A percentile compares a stretch with the other conserved stretches of the same genome.
Evolutionary conservation across 352 stramenopile species (phyloP).

Genomic region (Globisporangium megalacanthum): DNA sequence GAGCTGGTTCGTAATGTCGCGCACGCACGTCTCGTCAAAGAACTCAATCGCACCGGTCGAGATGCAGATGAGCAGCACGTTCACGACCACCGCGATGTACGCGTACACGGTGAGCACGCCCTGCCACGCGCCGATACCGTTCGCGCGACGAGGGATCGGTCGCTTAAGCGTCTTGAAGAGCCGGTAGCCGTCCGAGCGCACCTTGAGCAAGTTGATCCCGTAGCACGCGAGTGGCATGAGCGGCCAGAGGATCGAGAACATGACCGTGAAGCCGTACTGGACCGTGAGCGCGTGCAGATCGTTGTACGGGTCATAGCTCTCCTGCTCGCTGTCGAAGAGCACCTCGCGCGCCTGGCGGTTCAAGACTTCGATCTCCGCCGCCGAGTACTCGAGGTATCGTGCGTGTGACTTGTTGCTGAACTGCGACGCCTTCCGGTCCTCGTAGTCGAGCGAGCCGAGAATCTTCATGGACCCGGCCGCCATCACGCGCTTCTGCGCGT

Average conservation of each 20-base stretch:
- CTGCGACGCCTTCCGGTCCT: conserved; percentile 61
- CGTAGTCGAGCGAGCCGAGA: conserved; percentile 71
- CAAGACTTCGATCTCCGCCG: conserved; percentile 54
- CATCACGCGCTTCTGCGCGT: conserved; percentile 62
- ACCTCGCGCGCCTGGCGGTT: conserved; percentile 65
- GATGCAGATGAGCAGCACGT: conserved; percentile 66
- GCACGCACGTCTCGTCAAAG: conserved; percentile 50
- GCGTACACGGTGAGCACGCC: conserved; percentile 50
- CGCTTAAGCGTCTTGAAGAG: conserved; percentile 68
- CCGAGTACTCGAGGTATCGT: conserved; percentile 59
- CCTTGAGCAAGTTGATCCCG: conserved; percentile 66
- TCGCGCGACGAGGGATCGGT: conserved; percentile 58
- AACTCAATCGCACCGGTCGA: conserved; percentile 69
- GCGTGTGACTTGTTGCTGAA: conserved; percentile 68
- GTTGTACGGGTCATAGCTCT: conserved; percentile 71
- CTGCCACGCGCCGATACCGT: conserved; percentile 72
- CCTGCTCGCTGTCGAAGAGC: conserved; percentile 68
- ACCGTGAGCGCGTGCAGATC: conserved; percentile 69
- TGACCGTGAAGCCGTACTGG: conserved; percentile 71
- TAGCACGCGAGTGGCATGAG: conserved; percentile 71
- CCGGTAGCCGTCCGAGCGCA: conserved; percentile 57
- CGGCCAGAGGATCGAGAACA: conserved; percentile 80
- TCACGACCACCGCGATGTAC: conserved; percentile 67
- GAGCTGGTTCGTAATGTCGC: conserved; percentile 47
- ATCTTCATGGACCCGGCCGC: conserved; percentile 79